Conservation (phyloP, 257 asterid genomes). For the Salvia rosmarinus region DNA sequence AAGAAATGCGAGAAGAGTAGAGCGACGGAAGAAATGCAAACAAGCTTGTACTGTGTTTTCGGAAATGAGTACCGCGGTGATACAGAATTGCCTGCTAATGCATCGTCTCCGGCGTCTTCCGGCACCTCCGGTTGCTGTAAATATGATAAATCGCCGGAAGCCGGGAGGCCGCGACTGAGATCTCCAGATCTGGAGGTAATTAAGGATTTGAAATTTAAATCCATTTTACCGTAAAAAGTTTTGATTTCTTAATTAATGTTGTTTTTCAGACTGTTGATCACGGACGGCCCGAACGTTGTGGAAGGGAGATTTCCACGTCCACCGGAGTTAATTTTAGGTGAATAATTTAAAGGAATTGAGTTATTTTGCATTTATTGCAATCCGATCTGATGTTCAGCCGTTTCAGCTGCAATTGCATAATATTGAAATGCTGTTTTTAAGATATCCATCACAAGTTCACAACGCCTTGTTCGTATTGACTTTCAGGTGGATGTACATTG, state of each 20-base stretch:
- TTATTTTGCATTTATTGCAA: slow-evolving; percentile 12
- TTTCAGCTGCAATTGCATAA: slow-evolving; percentile 23
- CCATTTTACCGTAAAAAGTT: background rate
- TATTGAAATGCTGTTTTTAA: background rate
- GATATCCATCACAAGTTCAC: background rate
- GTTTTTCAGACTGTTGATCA: slow-evolving; percentile 35
- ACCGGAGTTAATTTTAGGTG: slow-evolving; percentile 46
- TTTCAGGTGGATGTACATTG: slow-evolving; percentile 16
- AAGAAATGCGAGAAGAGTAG: slow-evolving; percentile 36
- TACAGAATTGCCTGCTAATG: slow-evolving; percentile 34
- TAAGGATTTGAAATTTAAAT: slow-evolving; percentile 29
- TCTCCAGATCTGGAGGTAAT: slow-evolving; percentile 62
- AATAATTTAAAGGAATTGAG: background rate
- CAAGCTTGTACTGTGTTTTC: slow-evolving; percentile 38
- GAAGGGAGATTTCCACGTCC: slow-evolving; percentile 49
- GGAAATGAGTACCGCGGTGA: slow-evolving; percentile 19
- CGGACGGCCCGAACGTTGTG: slow-evolving; percentile 44
- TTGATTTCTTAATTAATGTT: background rate
- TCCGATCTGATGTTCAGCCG: background rate
- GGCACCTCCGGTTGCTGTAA: slow-evolving; percentile 18
- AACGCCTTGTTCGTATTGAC: background rate
- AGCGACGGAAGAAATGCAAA: slow-evolving; percentile 35
- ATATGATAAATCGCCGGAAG: slow-evolving; percentile 30
- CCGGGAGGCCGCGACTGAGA: slow-evolving; percentile 24
- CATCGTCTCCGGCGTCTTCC: slow-evolving; percentile 40